Base-by-base conservation (phyloP, 169 alveolate species). In the Cryptosporidium viatorum region DNA sequence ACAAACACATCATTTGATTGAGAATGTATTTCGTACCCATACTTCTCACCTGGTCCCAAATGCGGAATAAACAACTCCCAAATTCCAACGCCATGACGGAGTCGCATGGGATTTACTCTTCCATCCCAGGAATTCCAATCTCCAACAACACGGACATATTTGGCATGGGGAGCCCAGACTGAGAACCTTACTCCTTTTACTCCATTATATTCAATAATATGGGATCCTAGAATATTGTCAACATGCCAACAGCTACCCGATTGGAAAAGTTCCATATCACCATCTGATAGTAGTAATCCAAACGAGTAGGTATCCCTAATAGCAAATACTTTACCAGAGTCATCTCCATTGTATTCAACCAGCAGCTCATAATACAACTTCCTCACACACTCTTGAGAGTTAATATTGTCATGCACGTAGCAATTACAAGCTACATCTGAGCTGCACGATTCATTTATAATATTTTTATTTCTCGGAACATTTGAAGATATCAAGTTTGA, bases 171-270 rank as follows among this genome's bases (percentile, higher is more conserved):
- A 5, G 95, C 95, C 95, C 95, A 93, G 16, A 93, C 95, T 18
- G 94, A 84, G 67, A 93, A 93, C 16, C 92, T 85, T 41, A 92
- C 93, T 7, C 95, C 95, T 18, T 31, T 71, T 10, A 84, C 92
- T 69, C 94, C 95, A 65, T 92, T 91, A 41, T 87, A 86, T 8
- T 86, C 91, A 51, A 91, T 41, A 55, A 74, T 33, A 67, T 93
- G 94, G 14, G 94, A 87, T 1, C 95, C 95, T 67, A 93, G 48
- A 37, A 93, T 84, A 75, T 93, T 86, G 68, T 93, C 95, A 29
- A 93, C 95, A 62, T 93, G 93, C 95, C 95, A 93, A 69, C 95
- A 93, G 6, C 94, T 91, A 73, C 95, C 95, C 1, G 95, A 93
- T 75, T 91, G 94, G 62, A 93, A 93, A 16, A 93, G 80, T 10